A percentile compares a stretch with the other conserved stretches of the same genome.
phyloP scores from a whole-genome alignment of 2,329 filamentous ascomycete genomes.

The Dactylonectria macrodidyma region DNA sequence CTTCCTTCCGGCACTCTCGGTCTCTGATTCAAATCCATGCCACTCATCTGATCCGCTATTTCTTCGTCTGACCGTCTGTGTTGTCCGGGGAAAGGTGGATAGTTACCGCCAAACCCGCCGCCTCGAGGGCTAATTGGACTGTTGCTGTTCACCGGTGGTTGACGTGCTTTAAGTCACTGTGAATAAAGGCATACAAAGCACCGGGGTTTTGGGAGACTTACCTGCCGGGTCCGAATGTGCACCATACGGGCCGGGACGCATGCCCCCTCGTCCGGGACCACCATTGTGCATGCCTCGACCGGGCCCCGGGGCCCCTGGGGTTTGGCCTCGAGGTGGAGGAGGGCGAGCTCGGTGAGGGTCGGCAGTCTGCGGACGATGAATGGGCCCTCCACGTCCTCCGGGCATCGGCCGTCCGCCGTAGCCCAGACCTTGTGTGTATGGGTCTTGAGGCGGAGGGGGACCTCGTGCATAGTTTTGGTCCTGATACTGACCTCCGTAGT shows the following conservation, averaged over 20 bases:
- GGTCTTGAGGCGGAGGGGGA: conserved; percentile 60
- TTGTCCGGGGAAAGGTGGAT: conserved; percentile 38
- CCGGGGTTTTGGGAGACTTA: conserved; percentile 47
- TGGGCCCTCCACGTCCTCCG: conserved; percentile 61
- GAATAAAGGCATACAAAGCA: conserved; percentile 24
- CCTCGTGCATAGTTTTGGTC: conserved; percentile 63
- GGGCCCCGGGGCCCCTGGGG: conserved; percentile 46
- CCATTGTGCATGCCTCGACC: conserved; percentile 46
- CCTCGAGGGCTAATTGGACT: conserved; percentile 49
- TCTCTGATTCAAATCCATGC: conserved; percentile 54
- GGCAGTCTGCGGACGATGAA: conserved; percentile 58
- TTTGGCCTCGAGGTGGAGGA: conserved; percentile 56
- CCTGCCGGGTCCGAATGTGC: conserved; percentile 60
- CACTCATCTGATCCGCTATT: conserved; percentile 53
- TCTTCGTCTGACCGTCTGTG: conserved; percentile 45
- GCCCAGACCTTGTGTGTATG: conserved; percentile 59
- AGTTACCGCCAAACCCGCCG: conserved; percentile 45
- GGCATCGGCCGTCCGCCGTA: conserved; percentile 60
- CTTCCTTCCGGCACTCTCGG: conserved; percentile 42
- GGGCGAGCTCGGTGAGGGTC: conserved; percentile 55
- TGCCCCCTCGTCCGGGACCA: conserved; percentile 55
- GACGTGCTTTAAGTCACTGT: conserved; percentile 43
- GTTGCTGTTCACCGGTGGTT: conserved; percentile 52
- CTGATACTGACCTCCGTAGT: conserved; percentile 59
- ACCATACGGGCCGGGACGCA: conserved; percentile 58